Conservation (phyloP, 805 yeast species). For the Yarrowia sp. region DNA sequence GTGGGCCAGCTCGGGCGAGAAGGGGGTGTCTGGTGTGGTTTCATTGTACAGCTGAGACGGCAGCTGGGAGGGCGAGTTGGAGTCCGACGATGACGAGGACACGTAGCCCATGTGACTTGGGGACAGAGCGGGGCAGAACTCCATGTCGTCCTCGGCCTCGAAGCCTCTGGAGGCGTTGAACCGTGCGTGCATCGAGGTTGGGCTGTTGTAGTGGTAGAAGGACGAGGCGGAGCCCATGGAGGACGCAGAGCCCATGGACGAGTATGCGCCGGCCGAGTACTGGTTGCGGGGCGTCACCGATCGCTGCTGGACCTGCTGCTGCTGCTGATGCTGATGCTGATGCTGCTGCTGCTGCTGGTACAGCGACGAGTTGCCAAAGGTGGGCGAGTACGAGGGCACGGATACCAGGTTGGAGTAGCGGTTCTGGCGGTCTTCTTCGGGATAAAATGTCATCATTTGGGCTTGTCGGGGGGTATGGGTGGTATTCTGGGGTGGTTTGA, state of each 20-base stretch:
- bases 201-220: slow-evolving; percentile 4
- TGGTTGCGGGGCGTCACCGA: slow-evolving; percentile 23
- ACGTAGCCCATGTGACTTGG: slow-evolving; percentile 21
- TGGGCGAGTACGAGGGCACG: slow-evolving; percentile 18
- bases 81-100: slow-evolving; percentile 13
- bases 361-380: slow-evolving; percentile 16
- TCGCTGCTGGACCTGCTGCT: slow-evolving; percentile 23
- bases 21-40: slow-evolving; percentile 11
- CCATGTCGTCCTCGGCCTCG: slow-evolving; percentile 68
- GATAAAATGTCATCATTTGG: slow-evolving; percentile 21
- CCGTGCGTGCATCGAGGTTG: slow-evolving; percentile 33
- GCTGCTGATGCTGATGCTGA: slow-evolving; percentile 23
- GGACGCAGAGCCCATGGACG: slow-evolving; percentile 23
- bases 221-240: slow-evolving; percentile 22
- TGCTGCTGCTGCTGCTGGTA: slow-evolving; percentile 27
- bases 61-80: slow-evolving; percentile 20
- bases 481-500: neutral
- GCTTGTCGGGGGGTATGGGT: neutral
- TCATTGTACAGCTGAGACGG: slow-evolving; percentile 16
- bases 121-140: slow-evolving; percentile 56
- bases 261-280: slow-evolving; percentile 22
- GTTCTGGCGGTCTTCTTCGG: slow-evolving; percentile 26
- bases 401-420: slow-evolving; percentile 24
- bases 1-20: slow-evolving; percentile 8
- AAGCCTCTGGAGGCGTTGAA: slow-evolving; percentile 65